Evolutionary conservation across 495 filamentous ascomycete genomes (phyloP).

Genomic region (Penicilliopsis zonata): DNA sequence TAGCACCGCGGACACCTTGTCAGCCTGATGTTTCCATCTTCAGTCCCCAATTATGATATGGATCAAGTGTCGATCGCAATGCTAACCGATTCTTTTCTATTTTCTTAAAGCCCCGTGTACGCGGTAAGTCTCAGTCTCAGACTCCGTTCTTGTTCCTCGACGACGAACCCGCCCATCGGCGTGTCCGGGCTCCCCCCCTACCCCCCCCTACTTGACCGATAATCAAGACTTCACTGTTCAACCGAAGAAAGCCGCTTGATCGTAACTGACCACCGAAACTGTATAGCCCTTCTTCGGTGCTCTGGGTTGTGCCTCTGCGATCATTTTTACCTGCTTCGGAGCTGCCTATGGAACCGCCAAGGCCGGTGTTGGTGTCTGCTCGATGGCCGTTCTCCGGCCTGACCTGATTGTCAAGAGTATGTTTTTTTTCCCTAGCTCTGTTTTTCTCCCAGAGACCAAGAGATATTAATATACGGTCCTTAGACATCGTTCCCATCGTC

Average conservation of each 20-base stretch:
- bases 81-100: too few relatives aligned
- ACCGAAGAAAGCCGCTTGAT: constrained; percentile 3
- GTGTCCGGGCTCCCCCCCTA: constrained; percentile 11
- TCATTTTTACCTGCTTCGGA: constrained; percentile 98
- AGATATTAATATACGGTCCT: too few relatives aligned
- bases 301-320: constrained; percentile 96
- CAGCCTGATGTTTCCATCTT: constrained; percentile 14
- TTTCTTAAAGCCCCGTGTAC: constrained; percentile 73
- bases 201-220: constrained; percentile 4
- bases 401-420: constrained; percentile 99
- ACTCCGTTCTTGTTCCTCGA: constrained; percentile 1
- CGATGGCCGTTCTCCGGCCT: constrained; percentile 94
- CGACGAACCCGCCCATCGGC: constrained; percentile 4
- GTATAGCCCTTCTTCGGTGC: constrained; percentile 95
- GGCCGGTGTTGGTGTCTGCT: constrained; percentile 95
- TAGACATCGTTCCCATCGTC: constrained; percentile 99
- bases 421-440: constrained; percentile 16
- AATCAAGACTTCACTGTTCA: constrained; percentile 1
- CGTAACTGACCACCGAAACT: constrained; percentile 12
- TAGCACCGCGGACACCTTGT: constrained; percentile 19
- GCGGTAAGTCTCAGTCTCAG: constrained; percentile 63
- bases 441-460: too few relatives aligned
- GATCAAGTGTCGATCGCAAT: too few relatives aligned
- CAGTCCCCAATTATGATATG: constrained; percentile 1
- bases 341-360: constrained; percentile 98